Base-by-base conservation (phyloP, 108 stramenopile genomes). In the Nitzschia sp. region DNA sequence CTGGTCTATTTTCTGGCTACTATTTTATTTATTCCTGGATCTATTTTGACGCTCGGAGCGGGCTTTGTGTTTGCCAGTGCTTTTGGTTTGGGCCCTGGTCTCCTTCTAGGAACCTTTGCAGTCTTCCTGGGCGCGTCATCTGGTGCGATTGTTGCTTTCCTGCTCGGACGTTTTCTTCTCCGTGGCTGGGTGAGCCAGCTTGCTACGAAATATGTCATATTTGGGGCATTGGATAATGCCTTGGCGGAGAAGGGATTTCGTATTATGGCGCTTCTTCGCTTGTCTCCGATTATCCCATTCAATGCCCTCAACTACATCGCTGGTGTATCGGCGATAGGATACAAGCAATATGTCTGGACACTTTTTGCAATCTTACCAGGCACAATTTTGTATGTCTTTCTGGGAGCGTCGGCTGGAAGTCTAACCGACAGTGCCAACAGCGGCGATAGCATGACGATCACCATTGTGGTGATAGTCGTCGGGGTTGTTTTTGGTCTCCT, bases 301-400 rank as follows among this genome's bases (percentile, higher is more conserved):
- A 82, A 82, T 59, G 74, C 73, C 19, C 23, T 85, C 29, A 85
- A 85, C 38, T 85, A 82, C 54, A 66, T 85, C 28, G 81, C 78
- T 17, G 84, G 84, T 0, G 57, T 78, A 25, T 79, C 91, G 5
- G 64, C 81, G 0, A 59, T 90, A 3, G 55, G 62, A 48, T 60
- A 86, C 11, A 53, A 35, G 34, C 60, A 77, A 53, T 93, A 90
- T 46, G 25, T 34, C 0, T 23, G 78, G 15, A 67, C 91, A 5
- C 36, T 86, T 25, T 46, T 88, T 49, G 88, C 77, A 2, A 86
- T 93, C 8, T 29, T 93, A n/a, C 92, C 92, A 0, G 92, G 92
- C 4, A 90, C 89, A 17, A 69, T 88, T 0, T 58, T 93, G 11
- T 93, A 81, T 66, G 83, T 82, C 9, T 93, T 89, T 58, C 59